Evolutionary conservation across 345 rosid species (phyloP).

Genomic region (Raphanus raphanistrum): DNA sequence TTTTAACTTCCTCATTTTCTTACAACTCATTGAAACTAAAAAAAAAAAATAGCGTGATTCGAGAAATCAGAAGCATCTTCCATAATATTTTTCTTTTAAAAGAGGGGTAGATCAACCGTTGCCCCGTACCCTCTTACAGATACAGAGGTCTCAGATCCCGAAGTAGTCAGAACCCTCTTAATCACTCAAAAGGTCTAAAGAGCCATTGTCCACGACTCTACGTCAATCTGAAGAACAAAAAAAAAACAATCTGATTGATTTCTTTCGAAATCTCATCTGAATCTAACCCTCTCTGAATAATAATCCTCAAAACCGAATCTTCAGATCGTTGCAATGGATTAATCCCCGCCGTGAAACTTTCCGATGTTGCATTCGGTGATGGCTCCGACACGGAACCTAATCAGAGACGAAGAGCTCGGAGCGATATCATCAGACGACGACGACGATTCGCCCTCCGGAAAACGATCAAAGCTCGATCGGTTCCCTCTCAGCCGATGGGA

Average conservation of each 20-base stretch:
- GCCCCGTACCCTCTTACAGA: no score
- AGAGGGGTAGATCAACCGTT: no score
- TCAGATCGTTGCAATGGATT: background rate
- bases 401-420: background rate
- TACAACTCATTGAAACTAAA: no score
- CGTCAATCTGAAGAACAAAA: background rate
- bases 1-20: no score
- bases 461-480: constrained; percentile 6
- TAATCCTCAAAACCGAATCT: background rate
- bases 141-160: background rate
- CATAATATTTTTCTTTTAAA: no score
- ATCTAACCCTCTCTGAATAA: background rate
- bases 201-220: background rate
- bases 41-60: no score
- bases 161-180: background rate
- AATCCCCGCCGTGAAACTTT: background rate
- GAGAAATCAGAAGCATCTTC: no score
- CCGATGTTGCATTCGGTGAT: background rate
- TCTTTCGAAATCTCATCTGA: background rate
- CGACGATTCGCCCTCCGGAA: constrained; percentile 67
- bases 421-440: constrained; percentile 16
- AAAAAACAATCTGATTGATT: background rate
- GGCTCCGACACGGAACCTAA: background rate
- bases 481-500: constrained; percentile 47
- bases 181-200: background rate